phyloP scores from a whole-genome alignment of 2,329 filamentous ascomycete species.

The Coleophoma cylindrospora region DNA sequence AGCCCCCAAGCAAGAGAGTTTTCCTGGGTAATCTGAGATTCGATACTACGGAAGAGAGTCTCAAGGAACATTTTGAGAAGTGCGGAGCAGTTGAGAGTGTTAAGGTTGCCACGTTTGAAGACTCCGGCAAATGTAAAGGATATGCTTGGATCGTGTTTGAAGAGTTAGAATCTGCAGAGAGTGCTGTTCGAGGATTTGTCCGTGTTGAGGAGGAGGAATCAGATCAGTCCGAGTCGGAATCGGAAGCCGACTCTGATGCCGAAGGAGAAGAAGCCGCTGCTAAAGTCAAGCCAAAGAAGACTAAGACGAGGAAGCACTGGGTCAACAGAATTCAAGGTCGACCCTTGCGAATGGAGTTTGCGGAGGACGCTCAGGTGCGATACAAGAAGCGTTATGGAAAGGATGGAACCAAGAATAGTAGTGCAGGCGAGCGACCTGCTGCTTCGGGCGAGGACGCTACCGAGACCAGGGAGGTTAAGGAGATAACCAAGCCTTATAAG shows the following conservation, averaged over 20 bases:
- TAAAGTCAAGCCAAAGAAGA: slow-evolving; percentile 46
- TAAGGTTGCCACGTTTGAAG: slow-evolving; percentile 92
- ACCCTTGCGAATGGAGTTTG: slow-evolving; percentile 82
- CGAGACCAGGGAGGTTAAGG: slow-evolving; percentile 19
- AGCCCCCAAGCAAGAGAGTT: slow-evolving; percentile 71
- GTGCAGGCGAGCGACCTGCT: slow-evolving; percentile 5
- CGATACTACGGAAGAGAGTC: slow-evolving; percentile 72
- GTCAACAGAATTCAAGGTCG: slow-evolving; percentile 80
- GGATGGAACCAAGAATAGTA: slow-evolving; percentile 43
- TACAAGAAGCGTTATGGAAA: slow-evolving; percentile 95
- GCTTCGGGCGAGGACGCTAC: slow-evolving; percentile 13
- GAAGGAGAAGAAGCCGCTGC: slow-evolving; percentile 26
- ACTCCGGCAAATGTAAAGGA: slow-evolving; percentile 96
- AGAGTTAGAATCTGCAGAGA: slow-evolving; percentile 67
- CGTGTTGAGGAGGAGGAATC: slow-evolving; percentile 54
- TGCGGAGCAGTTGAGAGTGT: slow-evolving; percentile 80
- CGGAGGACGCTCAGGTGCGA: slow-evolving; percentile 80
- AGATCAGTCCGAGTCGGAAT: slow-evolving; percentile 19
- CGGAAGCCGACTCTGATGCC: slow-evolving; percentile 20
- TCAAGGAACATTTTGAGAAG: slow-evolving; percentile 75
- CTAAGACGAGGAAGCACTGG: slow-evolving; percentile 69
- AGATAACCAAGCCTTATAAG: slow-evolving; percentile 21
- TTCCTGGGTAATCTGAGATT: slow-evolving; percentile 91
- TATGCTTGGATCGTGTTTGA: slow-evolving; percentile 94
- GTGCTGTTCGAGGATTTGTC: slow-evolving; percentile 77